A percentile compares a stretch with the other conserved stretches of the same genome.
Conservation (phyloP, 2,329 filamentous ascomycete species). For the Dothistroma pini region DNA sequence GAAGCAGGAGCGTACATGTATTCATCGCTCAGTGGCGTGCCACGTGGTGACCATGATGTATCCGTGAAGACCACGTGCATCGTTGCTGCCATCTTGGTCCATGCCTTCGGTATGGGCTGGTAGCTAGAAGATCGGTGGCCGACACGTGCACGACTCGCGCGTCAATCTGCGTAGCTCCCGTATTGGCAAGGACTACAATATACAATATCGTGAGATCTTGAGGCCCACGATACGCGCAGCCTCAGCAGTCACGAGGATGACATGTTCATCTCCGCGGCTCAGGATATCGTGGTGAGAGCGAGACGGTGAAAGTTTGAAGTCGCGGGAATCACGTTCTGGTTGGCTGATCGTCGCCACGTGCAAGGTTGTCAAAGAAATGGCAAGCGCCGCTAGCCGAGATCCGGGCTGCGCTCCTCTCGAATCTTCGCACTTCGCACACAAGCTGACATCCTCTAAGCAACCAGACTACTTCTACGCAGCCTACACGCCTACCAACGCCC, state of each 20-base stretch:
- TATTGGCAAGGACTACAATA: not conserved
- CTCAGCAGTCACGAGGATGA: not conserved
- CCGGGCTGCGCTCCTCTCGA: not conserved
- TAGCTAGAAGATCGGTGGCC: not conserved
- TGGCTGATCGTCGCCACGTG: not conserved
- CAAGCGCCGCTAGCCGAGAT: not conserved
- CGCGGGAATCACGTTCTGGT: not conserved
- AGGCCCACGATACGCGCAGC: not conserved
- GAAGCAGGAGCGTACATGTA: not conserved
- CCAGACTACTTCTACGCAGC: conserved; percentile 3
- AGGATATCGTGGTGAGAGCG: not conserved
- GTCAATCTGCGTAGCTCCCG: not conserved
- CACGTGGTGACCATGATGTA: not conserved
- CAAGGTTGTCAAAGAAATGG: not conserved
- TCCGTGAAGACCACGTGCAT: not conserved
- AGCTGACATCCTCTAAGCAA: not conserved
- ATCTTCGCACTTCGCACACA: not conserved
- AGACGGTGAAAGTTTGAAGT: not conserved
- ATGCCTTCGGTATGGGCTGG: not conserved
- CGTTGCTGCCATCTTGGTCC: not conserved
- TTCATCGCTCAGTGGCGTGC: not conserved
- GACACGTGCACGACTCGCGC: not conserved
- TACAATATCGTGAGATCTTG: not conserved
- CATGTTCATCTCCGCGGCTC: not conserved
- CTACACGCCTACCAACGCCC: conserved; percentile 3